Evolutionary conservation across 805 yeast genomes (phyloP).

Genomic region (Ogataea methylovora): DNA sequence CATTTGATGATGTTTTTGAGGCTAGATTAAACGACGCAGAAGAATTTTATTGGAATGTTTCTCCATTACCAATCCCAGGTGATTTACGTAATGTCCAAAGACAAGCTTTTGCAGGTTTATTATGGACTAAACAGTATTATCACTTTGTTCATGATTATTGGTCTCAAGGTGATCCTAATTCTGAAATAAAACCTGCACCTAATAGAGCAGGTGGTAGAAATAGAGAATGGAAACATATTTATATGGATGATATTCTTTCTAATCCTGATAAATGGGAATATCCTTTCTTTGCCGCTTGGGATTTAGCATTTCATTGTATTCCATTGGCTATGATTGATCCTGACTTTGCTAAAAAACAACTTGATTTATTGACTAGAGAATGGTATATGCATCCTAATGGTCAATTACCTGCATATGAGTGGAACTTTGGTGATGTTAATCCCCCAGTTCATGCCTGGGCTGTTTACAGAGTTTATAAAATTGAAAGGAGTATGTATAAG

Average conservation of each 20-base stretch:
- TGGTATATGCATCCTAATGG: slow-evolving; percentile 99
- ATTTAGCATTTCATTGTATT: slow-evolving; percentile 89
- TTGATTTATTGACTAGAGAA: slow-evolving; percentile 80
- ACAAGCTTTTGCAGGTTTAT: slow-evolving; percentile 88
- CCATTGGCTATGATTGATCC: slow-evolving; percentile 94
- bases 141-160: slow-evolving; percentile 81
- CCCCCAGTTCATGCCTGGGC: slow-evolving; percentile 99
- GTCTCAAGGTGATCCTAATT: slow-evolving; percentile 77
- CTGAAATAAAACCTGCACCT: slow-evolving; percentile 68
- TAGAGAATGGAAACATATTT: slow-evolving; percentile 81
- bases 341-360: slow-evolving; percentile 80
- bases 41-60: slow-evolving; percentile 81
- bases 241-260: slow-evolving; percentile 79
- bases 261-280: slow-evolving; percentile 96
- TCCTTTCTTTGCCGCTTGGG: slow-evolving; percentile 97
- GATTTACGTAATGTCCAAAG: slow-evolving; percentile 78
- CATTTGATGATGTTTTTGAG: slow-evolving; percentile 60
- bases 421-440: slow-evolving; percentile 94
- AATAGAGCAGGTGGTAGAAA: slow-evolving; percentile 85
- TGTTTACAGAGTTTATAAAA: slow-evolving; percentile 76
- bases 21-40: slow-evolving; percentile 83
- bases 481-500: slow-evolving; percentile 83
- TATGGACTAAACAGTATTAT: slow-evolving; percentile 92
- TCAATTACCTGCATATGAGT: slow-evolving; percentile 94
- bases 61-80: slow-evolving; percentile 78